Percentiles rank a stretch among this genome's conserved stretches.
These are phyloP conservation scores for Chaetomium sp. DNA, from an alignment of 2,329 filamentous ascomycete genomes.

Conservation along the genomic window DNA sequence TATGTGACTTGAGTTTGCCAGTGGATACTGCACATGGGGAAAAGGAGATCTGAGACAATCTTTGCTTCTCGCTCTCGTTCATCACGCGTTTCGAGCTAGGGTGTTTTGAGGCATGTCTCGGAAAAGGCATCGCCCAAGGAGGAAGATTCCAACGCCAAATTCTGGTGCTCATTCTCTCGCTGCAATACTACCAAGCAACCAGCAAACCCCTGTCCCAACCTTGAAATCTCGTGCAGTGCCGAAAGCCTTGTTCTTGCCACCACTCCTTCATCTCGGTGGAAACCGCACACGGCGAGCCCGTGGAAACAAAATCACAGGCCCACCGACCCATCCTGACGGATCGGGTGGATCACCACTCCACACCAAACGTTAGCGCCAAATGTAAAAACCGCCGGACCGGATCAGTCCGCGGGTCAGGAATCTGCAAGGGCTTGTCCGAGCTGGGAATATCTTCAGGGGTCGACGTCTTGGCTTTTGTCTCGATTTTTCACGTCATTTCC, in stretches of 20 bases:
- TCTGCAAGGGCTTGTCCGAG: slow-evolving; percentile 9
- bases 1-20: background rate
- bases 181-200: slow-evolving; percentile 24
- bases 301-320: background rate
- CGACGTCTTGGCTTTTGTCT: slow-evolving; percentile 12
- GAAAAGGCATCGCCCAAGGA: slow-evolving; percentile 10
- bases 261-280: background rate
- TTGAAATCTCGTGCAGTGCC: background rate
- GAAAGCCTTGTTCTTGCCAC: background rate
- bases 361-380: background rate
- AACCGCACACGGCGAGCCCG: background rate
- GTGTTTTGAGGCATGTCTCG: slow-evolving; percentile 16
- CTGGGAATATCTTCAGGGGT: slow-evolving; percentile 16
- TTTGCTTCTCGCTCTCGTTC: slow-evolving; percentile 30
- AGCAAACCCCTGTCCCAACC: slow-evolving; percentile 11
- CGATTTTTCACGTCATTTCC: slow-evolving; percentile 3
- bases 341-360: slow-evolving; percentile 3
- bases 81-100: slow-evolving; percentile 16
- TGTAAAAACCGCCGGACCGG: slow-evolving; percentile 14
- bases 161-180: slow-evolving; percentile 27
- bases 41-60: slow-evolving; percentile 17
- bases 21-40: slow-evolving; percentile 5
- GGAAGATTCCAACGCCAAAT: slow-evolving; percentile 9
- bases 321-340: slow-evolving; percentile 10
- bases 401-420: slow-evolving; percentile 4